Percentiles rank a stretch among this genome's conserved stretches.
Conservation (phyloP, 805 yeast genomes). For the Zygosaccharomyces lentus region DNA sequence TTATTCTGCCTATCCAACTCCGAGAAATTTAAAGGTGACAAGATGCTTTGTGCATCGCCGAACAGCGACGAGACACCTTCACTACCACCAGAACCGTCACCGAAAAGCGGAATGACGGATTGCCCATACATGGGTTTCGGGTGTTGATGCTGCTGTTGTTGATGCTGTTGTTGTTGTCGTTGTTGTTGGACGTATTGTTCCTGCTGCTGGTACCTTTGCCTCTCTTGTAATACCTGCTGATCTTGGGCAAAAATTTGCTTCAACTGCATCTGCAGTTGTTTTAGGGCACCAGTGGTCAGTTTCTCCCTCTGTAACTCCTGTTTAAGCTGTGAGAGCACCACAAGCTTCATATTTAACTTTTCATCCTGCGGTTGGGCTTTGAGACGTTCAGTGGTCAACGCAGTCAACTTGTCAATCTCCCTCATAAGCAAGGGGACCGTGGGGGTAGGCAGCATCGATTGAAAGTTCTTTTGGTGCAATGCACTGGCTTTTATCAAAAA, state of each 20-base stretch:
- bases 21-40: conserved; percentile 17
- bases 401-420: conserved; percentile 36
- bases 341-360: conserved; percentile 32
- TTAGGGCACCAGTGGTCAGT: conserved; percentile 31
- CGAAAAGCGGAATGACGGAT: conserved; percentile 19
- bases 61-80: conserved; percentile 21
- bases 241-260: conserved; percentile 39
- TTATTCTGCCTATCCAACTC: conserved; percentile 20
- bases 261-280: conserved; percentile 38
- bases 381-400: conserved; percentile 35
- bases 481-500: conserved; percentile 63
- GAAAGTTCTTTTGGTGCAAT: conserved; percentile 36
- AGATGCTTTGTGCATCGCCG: conserved; percentile 14
- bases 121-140: conserved; percentile 4
- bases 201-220: conserved; percentile 27
- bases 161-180: conserved; percentile 25
- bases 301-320: conserved; percentile 34
- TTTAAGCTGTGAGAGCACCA: conserved; percentile 37
- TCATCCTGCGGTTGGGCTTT: conserved; percentile 33
- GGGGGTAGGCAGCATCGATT: conserved; percentile 30
- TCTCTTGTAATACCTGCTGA: conserved; percentile 31
- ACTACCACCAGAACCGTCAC: conserved; percentile 11
- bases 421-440: conserved; percentile 32
- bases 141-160: conserved; percentile 18
- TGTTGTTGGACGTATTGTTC: conserved; percentile 29